A percentile compares a stretch with the other conserved stretches of the same genome.
Evolutionary conservation across 768 basidiomycete species (phyloP).

Genomic region (Roridomyces roridus): DNA sequence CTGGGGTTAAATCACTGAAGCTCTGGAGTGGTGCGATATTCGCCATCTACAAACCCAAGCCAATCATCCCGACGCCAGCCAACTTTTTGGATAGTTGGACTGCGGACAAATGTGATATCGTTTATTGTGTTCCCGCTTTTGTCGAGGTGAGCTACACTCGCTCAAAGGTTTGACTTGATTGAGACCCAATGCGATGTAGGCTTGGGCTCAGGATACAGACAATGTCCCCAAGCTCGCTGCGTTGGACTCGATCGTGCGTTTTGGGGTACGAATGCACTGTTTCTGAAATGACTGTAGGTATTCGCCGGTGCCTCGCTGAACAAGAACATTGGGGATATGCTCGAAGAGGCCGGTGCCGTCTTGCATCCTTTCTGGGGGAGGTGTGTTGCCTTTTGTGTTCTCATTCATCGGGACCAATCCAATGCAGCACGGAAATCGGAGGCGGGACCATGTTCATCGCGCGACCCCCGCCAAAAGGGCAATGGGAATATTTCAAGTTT

Average conservation of each 20-base stretch:
- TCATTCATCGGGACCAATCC: background rate
- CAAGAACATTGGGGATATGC: slow-evolving; percentile 6
- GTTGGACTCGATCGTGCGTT: no score
- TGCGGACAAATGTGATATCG: slow-evolving; percentile 21
- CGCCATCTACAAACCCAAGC: no score
- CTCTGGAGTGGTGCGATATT: no score
- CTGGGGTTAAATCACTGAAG: no score
- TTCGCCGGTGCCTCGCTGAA: slow-evolving; percentile 17
- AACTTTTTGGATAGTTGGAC: background rate
- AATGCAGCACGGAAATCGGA: slow-evolving; percentile 12
- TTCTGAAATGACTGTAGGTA: slow-evolving; percentile 1
- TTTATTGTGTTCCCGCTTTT: slow-evolving; percentile 30
- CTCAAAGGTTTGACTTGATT: background rate
- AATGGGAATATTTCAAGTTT: slow-evolving; percentile 18
- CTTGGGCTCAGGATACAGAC: no score
- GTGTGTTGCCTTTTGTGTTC: background rate
- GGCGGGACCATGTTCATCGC: background rate
- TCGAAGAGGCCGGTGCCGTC: slow-evolving; percentile 4
- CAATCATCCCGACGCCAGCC: background rate
- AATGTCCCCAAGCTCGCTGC: no score
- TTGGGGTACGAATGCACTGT: background rate
- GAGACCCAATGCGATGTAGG: no score
- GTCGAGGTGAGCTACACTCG: slow-evolving; percentile 26
- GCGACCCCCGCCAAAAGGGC: background rate
- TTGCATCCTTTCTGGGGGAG: slow-evolving; percentile 5